These are phyloP conservation scores for Houttuynia cordata DNA, from an alignment of 164 flowering plant species.

Conservation along the genomic window DNA sequence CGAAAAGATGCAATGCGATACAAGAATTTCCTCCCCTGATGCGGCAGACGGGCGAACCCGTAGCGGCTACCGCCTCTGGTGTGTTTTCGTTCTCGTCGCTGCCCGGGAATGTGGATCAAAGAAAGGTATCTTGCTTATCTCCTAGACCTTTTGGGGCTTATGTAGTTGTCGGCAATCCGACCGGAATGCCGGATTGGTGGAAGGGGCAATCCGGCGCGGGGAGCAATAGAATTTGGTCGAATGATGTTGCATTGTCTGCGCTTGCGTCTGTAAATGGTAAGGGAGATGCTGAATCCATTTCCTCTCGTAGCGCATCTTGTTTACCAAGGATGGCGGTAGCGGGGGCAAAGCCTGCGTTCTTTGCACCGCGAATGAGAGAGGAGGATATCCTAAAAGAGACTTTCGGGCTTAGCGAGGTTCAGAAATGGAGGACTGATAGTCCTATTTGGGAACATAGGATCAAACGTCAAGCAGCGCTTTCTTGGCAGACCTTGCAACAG, in stretches of 20 bases:
- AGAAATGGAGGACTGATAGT: neutral
- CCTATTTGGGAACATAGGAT: neutral
- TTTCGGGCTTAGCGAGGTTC: neutral
- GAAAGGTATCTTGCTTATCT: conserved; percentile 1
- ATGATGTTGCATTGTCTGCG: neutral
- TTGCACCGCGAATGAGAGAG: neutral
- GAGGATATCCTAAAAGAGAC: too few species aligned
- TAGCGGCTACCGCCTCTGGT: neutral
- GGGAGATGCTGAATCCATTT: neutral
- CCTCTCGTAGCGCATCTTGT: neutral
- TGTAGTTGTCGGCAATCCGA: neutral
- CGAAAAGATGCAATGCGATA: neutral
- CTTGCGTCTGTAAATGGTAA: neutral
- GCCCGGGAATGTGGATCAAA: neutral
- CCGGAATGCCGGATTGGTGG: neutral
- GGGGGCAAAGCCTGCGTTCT: neutral
- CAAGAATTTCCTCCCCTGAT: too few species aligned
- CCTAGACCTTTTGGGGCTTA: neutral
- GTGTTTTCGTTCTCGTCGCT: neutral
- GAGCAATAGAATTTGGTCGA: too few species aligned
- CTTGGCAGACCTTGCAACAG: conserved; percentile 1
- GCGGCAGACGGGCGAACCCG: too few species aligned
- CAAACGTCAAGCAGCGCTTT: conserved; percentile 5
- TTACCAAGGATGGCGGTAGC: neutral
- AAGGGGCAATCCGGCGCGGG: neutral